Conservation (phyloP, 163 green algal genomes). For the Chlorella variabilis region DNA sequence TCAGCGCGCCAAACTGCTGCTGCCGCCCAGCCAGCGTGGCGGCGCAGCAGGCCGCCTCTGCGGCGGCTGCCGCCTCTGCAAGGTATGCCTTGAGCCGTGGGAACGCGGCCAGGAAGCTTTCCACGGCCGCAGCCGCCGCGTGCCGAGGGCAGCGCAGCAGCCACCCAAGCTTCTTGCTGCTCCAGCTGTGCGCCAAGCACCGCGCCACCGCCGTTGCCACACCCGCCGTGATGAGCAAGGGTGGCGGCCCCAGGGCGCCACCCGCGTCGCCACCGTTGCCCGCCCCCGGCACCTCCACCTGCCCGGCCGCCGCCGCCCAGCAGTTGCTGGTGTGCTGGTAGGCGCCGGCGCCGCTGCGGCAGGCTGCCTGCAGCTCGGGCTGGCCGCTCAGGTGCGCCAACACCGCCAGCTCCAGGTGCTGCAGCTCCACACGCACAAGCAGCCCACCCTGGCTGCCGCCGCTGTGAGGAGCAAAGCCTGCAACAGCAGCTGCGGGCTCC, state of each 20-base stretch:
- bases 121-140: not conserved
- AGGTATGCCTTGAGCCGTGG: constrained; percentile 6
- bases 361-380: constrained; percentile 1
- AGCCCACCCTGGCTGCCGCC: not conserved
- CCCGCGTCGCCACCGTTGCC: not conserved
- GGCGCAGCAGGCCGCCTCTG: not conserved
- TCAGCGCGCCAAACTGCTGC: not conserved
- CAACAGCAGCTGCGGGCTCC: not conserved
- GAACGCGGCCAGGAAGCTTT: constrained; percentile 29
- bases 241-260: not conserved
- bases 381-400: constrained; percentile 25
- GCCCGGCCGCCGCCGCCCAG: constrained; percentile 31
- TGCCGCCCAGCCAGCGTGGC: constrained; percentile 31
- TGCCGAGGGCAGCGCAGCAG: constrained; percentile 4
- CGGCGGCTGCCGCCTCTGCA: not conserved
- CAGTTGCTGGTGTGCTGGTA: constrained; percentile 15
- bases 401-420: constrained; percentile 18
- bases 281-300: not conserved
- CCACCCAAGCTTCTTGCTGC: constrained; percentile 11
- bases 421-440: constrained; percentile 1
- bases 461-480: no score
- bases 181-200: constrained; percentile 35
- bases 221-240: not conserved
- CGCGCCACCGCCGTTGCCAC: constrained; percentile 2
- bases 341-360: not conserved